Conservation (phyloP, 352 stramenopile species). For the Phytophthora ramorum region DNA sequence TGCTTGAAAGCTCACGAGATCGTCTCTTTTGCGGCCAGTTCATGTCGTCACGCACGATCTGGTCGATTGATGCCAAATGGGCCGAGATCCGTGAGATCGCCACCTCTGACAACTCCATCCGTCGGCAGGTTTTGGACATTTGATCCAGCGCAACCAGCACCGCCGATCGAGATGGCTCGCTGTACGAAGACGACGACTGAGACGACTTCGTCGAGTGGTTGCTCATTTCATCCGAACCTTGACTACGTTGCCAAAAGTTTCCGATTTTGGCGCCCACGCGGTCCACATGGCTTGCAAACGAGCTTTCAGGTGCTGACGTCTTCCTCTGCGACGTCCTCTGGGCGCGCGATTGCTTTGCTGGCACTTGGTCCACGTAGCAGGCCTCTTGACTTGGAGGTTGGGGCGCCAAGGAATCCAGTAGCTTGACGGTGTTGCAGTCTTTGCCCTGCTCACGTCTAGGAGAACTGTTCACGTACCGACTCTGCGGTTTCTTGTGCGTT, state of each 20-base stretch:
- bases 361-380: too few species aligned
- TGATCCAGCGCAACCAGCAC: conserved; percentile 49
- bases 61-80: conserved; percentile 57
- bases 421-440: conserved; percentile 33
- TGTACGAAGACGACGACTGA: conserved; percentile 4
- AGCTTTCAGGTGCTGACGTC: too few species aligned
- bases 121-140: conserved; percentile 52
- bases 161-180: conserved; percentile 30
- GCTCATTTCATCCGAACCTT: too few species aligned
- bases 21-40: conserved; percentile 31
- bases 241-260: too few species aligned
- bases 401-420: conserved; percentile 42
- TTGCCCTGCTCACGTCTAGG: conserved; percentile 24
- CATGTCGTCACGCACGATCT: conserved; percentile 65
- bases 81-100: conserved; percentile 57
- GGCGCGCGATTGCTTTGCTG: too few species aligned
- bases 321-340: too few species aligned
- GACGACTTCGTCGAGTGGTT: conserved; percentile 3
- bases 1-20: conserved; percentile 45
- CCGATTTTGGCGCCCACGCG: too few species aligned
- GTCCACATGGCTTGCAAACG: too few species aligned
- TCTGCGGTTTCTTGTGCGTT: background rate
- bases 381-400: too few species aligned
- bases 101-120: conserved; percentile 58
- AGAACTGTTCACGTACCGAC: conserved; percentile 5